Evolutionary conservation across 1,139 yeast genomes (phyloP).

Genomic region (Komagataea norvegica): DNA sequence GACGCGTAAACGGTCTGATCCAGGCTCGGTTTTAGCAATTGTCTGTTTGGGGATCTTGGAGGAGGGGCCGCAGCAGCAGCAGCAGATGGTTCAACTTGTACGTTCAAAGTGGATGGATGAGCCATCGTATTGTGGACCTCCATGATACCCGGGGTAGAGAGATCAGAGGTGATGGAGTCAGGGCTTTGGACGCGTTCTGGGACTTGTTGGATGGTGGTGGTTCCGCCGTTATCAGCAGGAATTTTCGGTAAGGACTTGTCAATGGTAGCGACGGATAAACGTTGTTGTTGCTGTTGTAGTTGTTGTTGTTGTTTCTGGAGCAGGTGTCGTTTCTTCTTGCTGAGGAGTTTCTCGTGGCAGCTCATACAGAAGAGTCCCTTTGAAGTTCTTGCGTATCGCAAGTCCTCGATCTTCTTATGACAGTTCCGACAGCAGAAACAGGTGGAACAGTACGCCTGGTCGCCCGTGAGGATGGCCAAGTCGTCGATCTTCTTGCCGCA

Average conservation of each 20-base stretch:
- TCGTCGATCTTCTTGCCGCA: slow-evolving; percentile 92
- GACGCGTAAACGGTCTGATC: neutral
- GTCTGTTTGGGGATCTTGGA: slow-evolving; percentile 29
- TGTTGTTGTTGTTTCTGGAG: slow-evolving; percentile 1
- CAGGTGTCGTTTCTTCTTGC: slow-evolving; percentile 31
- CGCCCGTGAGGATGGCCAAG: slow-evolving; percentile 89
- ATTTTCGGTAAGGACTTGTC: slow-evolving; percentile 30
- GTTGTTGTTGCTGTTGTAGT: slow-evolving; percentile 12
- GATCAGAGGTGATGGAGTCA: slow-evolving; percentile 14
- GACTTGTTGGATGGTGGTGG: neutral
- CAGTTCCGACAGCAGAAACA: slow-evolving; percentile 93
- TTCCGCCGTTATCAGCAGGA: too few species aligned
- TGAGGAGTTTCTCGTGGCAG: slow-evolving; percentile 84
- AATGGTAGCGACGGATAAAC: slow-evolving; percentile 6
- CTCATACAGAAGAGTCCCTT: slow-evolving; percentile 92
- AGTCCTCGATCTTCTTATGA: slow-evolving; percentile 80
- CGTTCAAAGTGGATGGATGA: too few species aligned
- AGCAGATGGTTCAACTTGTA: too few species aligned
- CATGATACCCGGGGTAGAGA: slow-evolving; percentile 14
- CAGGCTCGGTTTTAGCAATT: slow-evolving; percentile 6
- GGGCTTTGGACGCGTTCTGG: slow-evolving; percentile 11
- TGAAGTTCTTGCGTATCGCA: slow-evolving; percentile 88
- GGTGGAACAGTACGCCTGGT: slow-evolving; percentile 86
- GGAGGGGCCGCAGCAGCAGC: slow-evolving; percentile 12
- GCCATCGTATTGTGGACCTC: slow-evolving; percentile 11